Evolutionary conservation across 768 basidiomycete species (phyloP).

Genomic region (Pisolithus orientalis): DNA sequence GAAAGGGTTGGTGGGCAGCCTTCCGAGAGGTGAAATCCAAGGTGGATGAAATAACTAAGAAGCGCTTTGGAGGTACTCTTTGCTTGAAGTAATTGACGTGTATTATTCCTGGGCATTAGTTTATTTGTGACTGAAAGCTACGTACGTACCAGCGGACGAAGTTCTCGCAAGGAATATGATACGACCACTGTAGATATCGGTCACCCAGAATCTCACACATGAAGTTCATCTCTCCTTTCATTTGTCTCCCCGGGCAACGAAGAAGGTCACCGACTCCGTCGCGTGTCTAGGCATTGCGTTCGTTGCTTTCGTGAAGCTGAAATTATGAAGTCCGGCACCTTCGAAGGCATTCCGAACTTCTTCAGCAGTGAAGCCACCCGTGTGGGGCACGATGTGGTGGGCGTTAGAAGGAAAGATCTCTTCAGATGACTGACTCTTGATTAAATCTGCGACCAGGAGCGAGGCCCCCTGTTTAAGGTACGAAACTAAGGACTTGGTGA

Average conservation of each 20-base stretch:
- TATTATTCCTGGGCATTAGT: background rate
- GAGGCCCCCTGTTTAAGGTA: conserved; percentile 59
- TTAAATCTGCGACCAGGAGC: conserved; percentile 53
- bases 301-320: conserved; percentile 33
- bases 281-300: conserved; percentile 25
- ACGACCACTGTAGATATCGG: too few species aligned
- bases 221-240: conserved; percentile 9
- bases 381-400: conserved; percentile 50
- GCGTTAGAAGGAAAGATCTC: conserved; percentile 25
- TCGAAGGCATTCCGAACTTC: conserved; percentile 47
- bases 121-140: too few species aligned
- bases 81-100: conserved; percentile 43
- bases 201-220: conserved; percentile 5
- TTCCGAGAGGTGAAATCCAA: conserved; percentile 63
- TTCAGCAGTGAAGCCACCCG: conserved; percentile 43
- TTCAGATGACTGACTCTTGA: conserved; percentile 22
- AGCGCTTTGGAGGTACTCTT: conserved; percentile 68
- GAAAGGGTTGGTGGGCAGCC: conserved; percentile 75
- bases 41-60: conserved; percentile 59
- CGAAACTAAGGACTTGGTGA: conserved; percentile 45
- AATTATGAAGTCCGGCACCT: conserved; percentile 42
- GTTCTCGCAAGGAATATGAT: too few species aligned
- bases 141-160: too few species aligned
- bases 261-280: conserved; percentile 37
- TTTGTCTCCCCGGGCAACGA: conserved; percentile 51